These are phyloP conservation scores for Cladosporium colombiae DNA, from an alignment of 2,329 filamentous ascomycete genomes.

Conservation along the genomic window DNA sequence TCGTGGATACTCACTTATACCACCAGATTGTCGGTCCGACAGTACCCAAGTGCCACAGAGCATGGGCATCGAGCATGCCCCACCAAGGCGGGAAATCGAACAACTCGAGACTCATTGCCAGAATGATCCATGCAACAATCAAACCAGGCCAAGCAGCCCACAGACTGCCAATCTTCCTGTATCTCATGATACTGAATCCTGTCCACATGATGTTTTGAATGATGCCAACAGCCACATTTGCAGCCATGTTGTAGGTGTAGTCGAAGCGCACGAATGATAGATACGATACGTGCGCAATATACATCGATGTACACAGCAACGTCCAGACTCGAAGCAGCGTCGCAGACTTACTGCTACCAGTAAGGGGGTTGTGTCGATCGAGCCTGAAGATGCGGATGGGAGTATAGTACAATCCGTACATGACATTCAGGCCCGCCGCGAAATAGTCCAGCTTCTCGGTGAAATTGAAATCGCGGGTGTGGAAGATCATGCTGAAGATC, in stretches of 20 bases:
- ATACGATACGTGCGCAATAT: slow-evolving; percentile 76
- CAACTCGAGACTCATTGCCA: slow-evolving; percentile 94
- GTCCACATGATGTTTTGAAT: slow-evolving; percentile 83
- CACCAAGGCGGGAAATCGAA: slow-evolving; percentile 87
- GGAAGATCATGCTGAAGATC: slow-evolving; percentile 88
- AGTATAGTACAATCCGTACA: slow-evolving; percentile 89
- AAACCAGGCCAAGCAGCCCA: slow-evolving; percentile 92
- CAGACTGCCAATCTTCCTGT: slow-evolving; percentile 66
- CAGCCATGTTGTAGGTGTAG: slow-evolving; percentile 97
- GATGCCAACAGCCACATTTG: slow-evolving; percentile 81
- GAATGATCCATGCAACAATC: slow-evolving; percentile 86
- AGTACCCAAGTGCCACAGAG: slow-evolving; percentile 92
- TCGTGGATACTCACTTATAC: slow-evolving; percentile 75
- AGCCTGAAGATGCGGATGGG: slow-evolving; percentile 80
- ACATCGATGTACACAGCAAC: slow-evolving; percentile 67
- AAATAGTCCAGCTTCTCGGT: slow-evolving; percentile 98
- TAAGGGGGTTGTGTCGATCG: slow-evolving; percentile 55
- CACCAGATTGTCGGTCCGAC: slow-evolving; percentile 84
- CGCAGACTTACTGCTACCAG: slow-evolving; percentile 22
- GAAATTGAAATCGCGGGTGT: slow-evolving; percentile 78
- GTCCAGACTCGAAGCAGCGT: slow-evolving; percentile 74
- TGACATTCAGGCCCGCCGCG: slow-evolving; percentile 81
- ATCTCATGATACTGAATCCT: slow-evolving; percentile 76
- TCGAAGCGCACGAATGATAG: slow-evolving; percentile 86
- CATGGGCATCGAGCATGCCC: slow-evolving; percentile 87